Evolutionary conservation across 768 basidiomycete genomes (phyloP), one percentile per base, ranked within the genome.

Genomic region (Agrocybe chaxingu): DNA sequence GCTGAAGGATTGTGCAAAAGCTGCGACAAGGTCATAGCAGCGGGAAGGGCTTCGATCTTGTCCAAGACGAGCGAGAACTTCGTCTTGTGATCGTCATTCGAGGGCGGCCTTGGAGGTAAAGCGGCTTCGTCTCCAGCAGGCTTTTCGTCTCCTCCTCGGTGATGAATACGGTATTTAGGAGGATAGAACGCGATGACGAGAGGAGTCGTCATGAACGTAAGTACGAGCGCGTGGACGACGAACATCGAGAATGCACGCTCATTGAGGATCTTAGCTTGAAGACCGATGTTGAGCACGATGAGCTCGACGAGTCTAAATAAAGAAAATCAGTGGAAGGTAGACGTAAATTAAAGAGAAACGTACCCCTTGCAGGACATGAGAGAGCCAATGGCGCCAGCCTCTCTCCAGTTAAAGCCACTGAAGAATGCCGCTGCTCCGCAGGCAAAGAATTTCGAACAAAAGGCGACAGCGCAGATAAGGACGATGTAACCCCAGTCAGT

Each of bases 331-430:
- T 29, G 16, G 11, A 31, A 41, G 35, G 12, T 11, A 33, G 39
- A 9, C 3, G 24, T 24, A 1, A 1, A 1, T 3, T 3, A 24
- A 24, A 24, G 24, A 24, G 24, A 24, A 13, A 67, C 78, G 41
- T 51, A 87, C 86, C 90, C 91, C 70, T 96, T 91, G 72, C 90
- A 92, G 66, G 82, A 82, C 93, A 97, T 97, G 19, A 97, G 68
- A 44, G 85, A 77, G 3, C 93, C 93, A 50, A 95, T 85, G 4
- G 92, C 90, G 16, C 83, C 81, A 1, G 84, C 73, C 66, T 95
- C 92, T n/a, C 93, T 76, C 67, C 70, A 74, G 37, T 74, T 81
- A 70, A 89, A 95, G 0, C 87, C 87, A 37, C 70, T 71, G 1
- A 68, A 44, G 52, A 74, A 77, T 3, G 92, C 89, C 0, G 82